A percentile compares a stretch with the other conserved stretches of the same genome.
phyloP scores from a whole-genome alignment of 345 rosid genomes.

The Lagerstroemia speciosa region DNA sequence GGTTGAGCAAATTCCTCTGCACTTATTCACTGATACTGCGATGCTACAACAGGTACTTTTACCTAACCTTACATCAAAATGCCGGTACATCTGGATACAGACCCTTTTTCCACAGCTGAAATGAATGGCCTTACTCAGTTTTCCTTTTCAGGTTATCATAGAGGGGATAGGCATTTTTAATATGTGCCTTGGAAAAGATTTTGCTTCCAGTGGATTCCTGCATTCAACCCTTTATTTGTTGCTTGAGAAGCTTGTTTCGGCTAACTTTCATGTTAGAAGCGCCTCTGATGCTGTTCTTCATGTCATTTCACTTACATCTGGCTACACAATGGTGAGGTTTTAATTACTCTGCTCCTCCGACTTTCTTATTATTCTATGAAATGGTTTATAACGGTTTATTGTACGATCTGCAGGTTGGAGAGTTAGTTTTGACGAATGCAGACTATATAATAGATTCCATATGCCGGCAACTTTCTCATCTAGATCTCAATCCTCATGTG shows the following conservation, averaged over 20 bases:
- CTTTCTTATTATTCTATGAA: background rate
- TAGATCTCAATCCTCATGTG: constrained; percentile 80
- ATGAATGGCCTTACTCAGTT: constrained; percentile 9
- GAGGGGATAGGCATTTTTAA: constrained; percentile 80
- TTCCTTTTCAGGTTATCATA: constrained; percentile 48
- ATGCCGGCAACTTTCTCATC: constrained; percentile 78
- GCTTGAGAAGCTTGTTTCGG: constrained; percentile 70
- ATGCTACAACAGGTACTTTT: constrained; percentile 67
- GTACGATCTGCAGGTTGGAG: constrained; percentile 55
- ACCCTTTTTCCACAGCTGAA: background rate
- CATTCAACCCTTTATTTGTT: constrained; percentile 79
- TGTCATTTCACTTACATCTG: constrained; percentile 47
- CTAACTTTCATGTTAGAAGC: constrained; percentile 61
- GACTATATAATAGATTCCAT: constrained; percentile 86
- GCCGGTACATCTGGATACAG: background rate
- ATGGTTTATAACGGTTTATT: constrained; percentile 9
- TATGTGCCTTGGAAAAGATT: constrained; percentile 64
- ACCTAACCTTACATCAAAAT: background rate
- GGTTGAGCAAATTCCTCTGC: constrained; percentile 34
- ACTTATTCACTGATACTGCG: constrained; percentile 61
- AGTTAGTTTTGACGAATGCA: constrained; percentile 80
- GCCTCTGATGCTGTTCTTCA: constrained; percentile 75
- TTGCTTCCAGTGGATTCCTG: constrained; percentile 80
- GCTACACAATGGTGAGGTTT: constrained; percentile 58
- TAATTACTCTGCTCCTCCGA: background rate